These are phyloP conservation scores for Sparassis latifolia DNA, from an alignment of 1,284 basidiomycete genomes.

Conservation along the genomic window DNA sequence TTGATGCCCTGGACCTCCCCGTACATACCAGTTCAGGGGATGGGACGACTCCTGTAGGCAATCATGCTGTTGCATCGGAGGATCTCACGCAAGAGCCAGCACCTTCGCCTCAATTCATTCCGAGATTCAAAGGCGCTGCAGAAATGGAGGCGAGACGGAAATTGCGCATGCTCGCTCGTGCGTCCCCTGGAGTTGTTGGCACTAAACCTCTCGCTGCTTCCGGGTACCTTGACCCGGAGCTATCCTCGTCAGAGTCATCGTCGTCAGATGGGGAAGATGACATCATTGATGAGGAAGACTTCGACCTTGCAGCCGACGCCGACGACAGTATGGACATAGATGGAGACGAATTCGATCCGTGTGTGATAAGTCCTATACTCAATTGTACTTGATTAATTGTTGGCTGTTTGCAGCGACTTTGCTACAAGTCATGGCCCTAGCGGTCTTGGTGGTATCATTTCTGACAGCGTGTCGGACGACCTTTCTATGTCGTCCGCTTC, in stretches of 20 bases:
- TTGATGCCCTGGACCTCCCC: neutral
- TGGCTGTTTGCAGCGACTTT: conserved; percentile 47
- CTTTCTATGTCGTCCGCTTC: conserved; percentile 46
- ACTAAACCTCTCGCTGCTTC: conserved; percentile 13
- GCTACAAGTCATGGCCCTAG: conserved; percentile 21
- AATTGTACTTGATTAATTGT: conserved; percentile 19
- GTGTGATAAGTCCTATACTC: conserved; percentile 23
- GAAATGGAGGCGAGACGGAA: conserved; percentile 72
- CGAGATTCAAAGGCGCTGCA: conserved; percentile 68
- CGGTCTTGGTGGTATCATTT: conserved; percentile 29
- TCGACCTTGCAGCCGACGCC: conserved; percentile 35
- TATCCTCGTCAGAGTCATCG: conserved; percentile 36
- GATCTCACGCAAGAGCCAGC: conserved; percentile 2
- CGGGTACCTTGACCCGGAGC: conserved; percentile 36
- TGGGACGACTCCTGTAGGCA: neutral
- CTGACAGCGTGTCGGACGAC: conserved; percentile 53
- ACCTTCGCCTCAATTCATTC: conserved; percentile 40
- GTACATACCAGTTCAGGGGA: neutral
- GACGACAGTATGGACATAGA: conserved; percentile 54
- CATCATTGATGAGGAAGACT: conserved; percentile 42
- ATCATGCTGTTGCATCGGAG: neutral
- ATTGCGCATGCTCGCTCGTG: conserved; percentile 43
- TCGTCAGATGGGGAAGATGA: conserved; percentile 36
- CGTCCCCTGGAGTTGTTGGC: conserved; percentile 7
- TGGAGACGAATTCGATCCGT: conserved; percentile 72